Base-by-base conservation (phyloP, 345 rosid genomes). In the Jatropha curcas region DNA sequence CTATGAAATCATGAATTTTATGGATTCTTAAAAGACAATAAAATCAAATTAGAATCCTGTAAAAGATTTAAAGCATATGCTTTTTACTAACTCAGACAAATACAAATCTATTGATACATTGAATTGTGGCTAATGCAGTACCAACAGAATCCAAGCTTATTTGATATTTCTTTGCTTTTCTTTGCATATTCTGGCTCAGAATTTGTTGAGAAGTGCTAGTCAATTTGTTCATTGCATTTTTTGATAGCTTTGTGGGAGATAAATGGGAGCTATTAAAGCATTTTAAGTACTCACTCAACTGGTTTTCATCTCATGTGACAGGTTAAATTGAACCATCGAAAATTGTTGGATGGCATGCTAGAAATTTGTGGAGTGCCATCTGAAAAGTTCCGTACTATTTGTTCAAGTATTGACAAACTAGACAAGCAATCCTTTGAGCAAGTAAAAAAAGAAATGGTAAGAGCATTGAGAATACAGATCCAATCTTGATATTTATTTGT, bases 311-410 rank as follows among this genome's bases (percentile, higher is more conserved):
- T 31, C 17, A 48, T 28, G 34, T 30, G 28, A 62, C 64, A 94
- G 97, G 85, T 95, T 76, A 95, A 95, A 81, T 76, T 95, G 80
- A 92, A 89, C 77, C 99, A 95, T 73, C 85, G 96, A 33, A 91
- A 89, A 88, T 81, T 95, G 78, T 85, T 95, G 59, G 98, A 95
- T 79, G 98, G 99, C 28, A 91, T 95, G 92, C 65, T 95, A 81
- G 96, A 95, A 76, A 95, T 92, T 77, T 92, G 99, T 80, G 97
- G 97, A 50, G 99, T 95, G 67, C 97, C 97, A 34, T 57, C 92
- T 53, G 96, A 86, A 85, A 95, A 95, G 75, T 92, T 92, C 84
- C 84, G 97, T 78, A 84, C 97, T 59, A 91, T 95, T 68, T 95
- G 99, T 70, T 95, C 98, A 33, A 95, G 98, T 72, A 89, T 92